phyloP scores from a whole-genome alignment of 345 rosid species.

The Barbarea vulgaris region DNA sequence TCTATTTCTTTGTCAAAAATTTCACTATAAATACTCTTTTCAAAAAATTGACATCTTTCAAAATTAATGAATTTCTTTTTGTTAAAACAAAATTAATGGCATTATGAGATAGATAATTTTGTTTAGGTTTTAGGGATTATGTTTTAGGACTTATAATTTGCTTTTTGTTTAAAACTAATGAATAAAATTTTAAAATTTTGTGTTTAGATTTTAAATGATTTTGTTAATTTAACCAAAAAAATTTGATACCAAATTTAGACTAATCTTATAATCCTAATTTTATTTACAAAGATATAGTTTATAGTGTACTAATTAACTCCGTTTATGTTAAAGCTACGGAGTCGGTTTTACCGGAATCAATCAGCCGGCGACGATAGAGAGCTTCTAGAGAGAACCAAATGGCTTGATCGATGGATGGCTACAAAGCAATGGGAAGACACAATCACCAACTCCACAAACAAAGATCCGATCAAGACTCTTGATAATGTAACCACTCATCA shows the following conservation, averaged over 20 bases:
- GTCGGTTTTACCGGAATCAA: conserved; percentile 51
- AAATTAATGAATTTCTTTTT: too few species aligned
- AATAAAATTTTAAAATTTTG: neutral
- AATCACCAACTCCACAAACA: conserved; percentile 46
- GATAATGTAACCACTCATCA: conserved; percentile 48
- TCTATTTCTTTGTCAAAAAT: too few species aligned
- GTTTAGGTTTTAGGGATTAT: neutral
- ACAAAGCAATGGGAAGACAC: conserved; percentile 68
- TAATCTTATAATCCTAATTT: neutral
- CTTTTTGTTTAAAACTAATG: neutral
- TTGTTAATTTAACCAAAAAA: neutral
- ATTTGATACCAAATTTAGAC: neutral
- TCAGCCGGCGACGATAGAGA: conserved; percentile 62
- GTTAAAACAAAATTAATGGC: too few species aligned
- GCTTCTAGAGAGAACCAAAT: conserved; percentile 57
- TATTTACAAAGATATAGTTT: neutral
- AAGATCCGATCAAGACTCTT: conserved; percentile 53
- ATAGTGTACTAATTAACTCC: neutral
- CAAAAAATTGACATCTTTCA: neutral
- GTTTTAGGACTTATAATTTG: neutral
- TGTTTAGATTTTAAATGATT: neutral
- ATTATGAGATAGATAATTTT: neutral
- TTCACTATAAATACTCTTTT: too few species aligned
- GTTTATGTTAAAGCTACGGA: conserved; percentile 55
- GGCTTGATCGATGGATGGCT: conserved; percentile 91